Conservation (phyloP, 2,329 filamentous ascomycete genomes). For the Metarhizium anisopliae region DNA sequence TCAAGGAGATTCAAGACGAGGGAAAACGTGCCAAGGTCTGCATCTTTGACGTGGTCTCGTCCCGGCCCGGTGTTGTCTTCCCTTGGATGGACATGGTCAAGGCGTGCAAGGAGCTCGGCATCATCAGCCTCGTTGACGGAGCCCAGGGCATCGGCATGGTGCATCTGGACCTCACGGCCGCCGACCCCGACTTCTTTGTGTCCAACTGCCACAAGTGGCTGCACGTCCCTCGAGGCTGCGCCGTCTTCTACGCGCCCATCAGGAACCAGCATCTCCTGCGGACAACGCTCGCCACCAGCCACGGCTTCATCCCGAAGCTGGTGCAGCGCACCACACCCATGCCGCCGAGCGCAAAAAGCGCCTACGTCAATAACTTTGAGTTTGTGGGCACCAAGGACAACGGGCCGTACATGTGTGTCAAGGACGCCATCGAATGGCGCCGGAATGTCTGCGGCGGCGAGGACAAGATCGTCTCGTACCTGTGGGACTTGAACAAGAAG, state of each 20-base stretch:
- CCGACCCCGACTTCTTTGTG: conserved; percentile 80
- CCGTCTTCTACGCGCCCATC: conserved; percentile 68
- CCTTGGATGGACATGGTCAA: conserved; percentile 63
- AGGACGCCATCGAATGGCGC: conserved; percentile 64
- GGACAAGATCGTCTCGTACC: conserved; percentile 55
- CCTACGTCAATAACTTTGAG: conserved; percentile 64
- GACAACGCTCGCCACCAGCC: conserved; percentile 69
- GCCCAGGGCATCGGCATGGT: conserved; percentile 82
- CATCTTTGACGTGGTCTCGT: conserved; percentile 69
- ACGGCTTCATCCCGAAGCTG: conserved; percentile 55
- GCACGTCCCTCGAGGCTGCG: conserved; percentile 68
- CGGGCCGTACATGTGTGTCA: conserved; percentile 61
- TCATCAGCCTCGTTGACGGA: conserved; percentile 72
- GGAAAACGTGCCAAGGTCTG: conserved; percentile 60
- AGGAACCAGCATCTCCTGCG: conserved; percentile 69
- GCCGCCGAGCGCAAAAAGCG: conserved; percentile 37
- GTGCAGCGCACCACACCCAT: conserved; percentile 28
- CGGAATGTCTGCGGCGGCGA: conserved; percentile 64
- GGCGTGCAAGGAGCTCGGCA: conserved; percentile 55
- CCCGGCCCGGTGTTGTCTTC: conserved; percentile 67
- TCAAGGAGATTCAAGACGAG: conserved; percentile 39
- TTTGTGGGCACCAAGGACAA: conserved; percentile 70
- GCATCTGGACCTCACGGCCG: conserved; percentile 51
- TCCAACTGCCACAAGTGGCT: conserved; percentile 92
- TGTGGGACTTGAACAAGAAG: conserved; percentile 49